Evolutionary conservation across 2,329 filamentous ascomycete species (phyloP).

Genomic region (Cercospora sp.): DNA sequence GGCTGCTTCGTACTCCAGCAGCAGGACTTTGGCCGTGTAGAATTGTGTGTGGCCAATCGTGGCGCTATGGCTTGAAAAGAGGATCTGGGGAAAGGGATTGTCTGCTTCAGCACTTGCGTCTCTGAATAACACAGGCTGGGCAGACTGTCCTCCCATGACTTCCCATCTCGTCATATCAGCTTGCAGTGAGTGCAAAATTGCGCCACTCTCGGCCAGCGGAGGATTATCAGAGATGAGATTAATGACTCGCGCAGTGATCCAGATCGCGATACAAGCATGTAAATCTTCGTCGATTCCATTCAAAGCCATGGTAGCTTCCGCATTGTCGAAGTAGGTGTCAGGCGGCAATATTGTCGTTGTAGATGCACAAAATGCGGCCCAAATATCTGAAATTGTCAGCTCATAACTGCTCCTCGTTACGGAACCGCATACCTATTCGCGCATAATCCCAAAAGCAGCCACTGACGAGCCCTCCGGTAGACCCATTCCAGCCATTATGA

Average conservation of each 20-base stretch:
- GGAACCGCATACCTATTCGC: conserved; percentile 7
- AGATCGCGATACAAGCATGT: conserved; percentile 21
- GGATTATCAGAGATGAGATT: conserved; percentile 13
- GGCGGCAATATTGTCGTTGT: conserved; percentile 17
- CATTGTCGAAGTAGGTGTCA: conserved; percentile 20
- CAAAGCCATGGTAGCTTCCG: conserved; percentile 10
- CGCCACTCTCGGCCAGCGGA: conserved; percentile 8
- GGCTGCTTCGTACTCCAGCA: conserved; percentile 16
- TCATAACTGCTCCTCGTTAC: no score
- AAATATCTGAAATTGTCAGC: conserved; percentile 13
- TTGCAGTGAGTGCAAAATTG: conserved; percentile 11
- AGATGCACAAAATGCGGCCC: conserved; percentile 20
- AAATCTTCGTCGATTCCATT: conserved; percentile 17
- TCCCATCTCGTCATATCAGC: conserved; percentile 19
- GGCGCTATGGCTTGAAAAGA: conserved; percentile 22
- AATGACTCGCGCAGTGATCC: conserved; percentile 19
- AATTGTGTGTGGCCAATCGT: conserved; percentile 21
- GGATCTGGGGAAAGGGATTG: conserved; percentile 16
- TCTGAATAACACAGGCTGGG: conserved; percentile 13
- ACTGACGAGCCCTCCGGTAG: conserved; percentile 18
- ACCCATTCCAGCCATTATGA: conserved; percentile 23
- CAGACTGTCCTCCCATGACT: conserved; percentile 11
- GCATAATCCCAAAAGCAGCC: conserved; percentile 23
- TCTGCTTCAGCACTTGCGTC: conserved; percentile 17
- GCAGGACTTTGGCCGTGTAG: conserved; percentile 17